Conservation (phyloP, 495 filamentous ascomycete genomes). For the Cetradonia linearis region DNA sequence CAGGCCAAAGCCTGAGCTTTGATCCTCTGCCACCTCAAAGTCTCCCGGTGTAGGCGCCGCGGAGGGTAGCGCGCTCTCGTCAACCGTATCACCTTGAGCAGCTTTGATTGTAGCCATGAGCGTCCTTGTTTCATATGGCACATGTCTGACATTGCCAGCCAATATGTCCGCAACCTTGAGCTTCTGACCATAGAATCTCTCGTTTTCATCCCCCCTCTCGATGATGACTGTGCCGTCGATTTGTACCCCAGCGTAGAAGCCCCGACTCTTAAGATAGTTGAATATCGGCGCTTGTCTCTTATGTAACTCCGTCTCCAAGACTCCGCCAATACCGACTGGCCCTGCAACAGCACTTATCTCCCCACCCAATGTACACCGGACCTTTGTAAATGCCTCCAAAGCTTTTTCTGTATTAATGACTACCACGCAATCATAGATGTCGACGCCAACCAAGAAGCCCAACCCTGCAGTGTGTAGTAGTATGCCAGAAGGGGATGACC, state of each 20-base stretch:
- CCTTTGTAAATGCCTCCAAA: constrained; percentile 66
- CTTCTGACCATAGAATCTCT: constrained; percentile 67
- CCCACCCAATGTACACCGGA: constrained; percentile 66
- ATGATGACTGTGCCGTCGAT: constrained; percentile 77
- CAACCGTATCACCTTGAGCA: constrained; percentile 72
- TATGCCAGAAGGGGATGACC: constrained; percentile 82
- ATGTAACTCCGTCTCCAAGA: constrained; percentile 64
- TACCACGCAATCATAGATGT: constrained; percentile 88
- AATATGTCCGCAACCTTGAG: constrained; percentile 72
- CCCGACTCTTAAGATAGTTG: constrained; percentile 81
- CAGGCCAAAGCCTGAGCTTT: constrained; percentile 53
- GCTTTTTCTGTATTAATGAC: constrained; percentile 78
- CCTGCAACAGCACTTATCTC: constrained; percentile 70
- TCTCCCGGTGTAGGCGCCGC: constrained; percentile 65
- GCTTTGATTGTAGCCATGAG: constrained; percentile 74
- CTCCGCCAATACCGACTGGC: constrained; percentile 63
- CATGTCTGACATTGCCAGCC: constrained; percentile 62
- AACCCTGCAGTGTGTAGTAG: constrained; percentile 76
- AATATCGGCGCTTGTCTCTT: constrained; percentile 65
- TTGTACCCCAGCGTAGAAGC: constrained; percentile 71
- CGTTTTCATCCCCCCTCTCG: constrained; percentile 82
- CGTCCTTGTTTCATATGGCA: constrained; percentile 51
- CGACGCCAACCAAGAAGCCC: constrained; percentile 81
- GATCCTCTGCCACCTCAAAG: constrained; percentile 44
- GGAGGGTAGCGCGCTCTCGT: constrained; percentile 43